Percentiles rank a stretch among this genome's conserved stretches.
phyloP scores from a whole-genome alignment of 306 rosid species.

The Carpinus viminea region DNA sequence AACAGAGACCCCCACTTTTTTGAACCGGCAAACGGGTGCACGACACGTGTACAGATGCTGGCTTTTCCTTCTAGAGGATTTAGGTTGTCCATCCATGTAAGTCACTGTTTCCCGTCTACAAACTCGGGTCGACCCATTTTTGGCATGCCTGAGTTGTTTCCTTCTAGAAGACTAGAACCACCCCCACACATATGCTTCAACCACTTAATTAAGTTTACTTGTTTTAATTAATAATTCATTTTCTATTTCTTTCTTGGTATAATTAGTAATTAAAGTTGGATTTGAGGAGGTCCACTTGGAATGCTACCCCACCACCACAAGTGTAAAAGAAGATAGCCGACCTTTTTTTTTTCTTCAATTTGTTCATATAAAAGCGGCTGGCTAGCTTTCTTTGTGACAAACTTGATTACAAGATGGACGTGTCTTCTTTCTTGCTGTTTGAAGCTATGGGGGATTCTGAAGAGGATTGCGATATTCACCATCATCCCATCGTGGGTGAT shows the following conservation, averaged over 20 bases:
- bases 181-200: not conserved
- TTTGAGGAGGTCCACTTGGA: constrained; percentile 16
- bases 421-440: constrained; percentile 49
- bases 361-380: too few relatives aligned
- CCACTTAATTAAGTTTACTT: not conserved
- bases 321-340: constrained; percentile 30
- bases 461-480: constrained; percentile 21
- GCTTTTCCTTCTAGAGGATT: constrained; percentile 3
- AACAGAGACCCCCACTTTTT: not conserved
- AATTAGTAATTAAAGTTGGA: not conserved
- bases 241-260: not conserved
- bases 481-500: constrained; percentile 23
- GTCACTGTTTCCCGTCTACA: not conserved
- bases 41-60: not conserved
- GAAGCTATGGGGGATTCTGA: constrained; percentile 91
- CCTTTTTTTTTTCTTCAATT: not conserved
- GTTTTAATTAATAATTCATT: not conserved
- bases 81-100: not conserved
- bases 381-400: too few relatives aligned
- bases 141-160: not conserved
- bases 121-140: not conserved
- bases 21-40: not conserved
- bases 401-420: constrained; percentile 28
- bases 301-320: constrained; percentile 17
- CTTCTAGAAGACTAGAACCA: constrained; percentile 42